These are phyloP conservation scores for Narthecium ossifragum DNA, from an alignment of 106 monocot genomes.

Conservation along the genomic window DNA sequence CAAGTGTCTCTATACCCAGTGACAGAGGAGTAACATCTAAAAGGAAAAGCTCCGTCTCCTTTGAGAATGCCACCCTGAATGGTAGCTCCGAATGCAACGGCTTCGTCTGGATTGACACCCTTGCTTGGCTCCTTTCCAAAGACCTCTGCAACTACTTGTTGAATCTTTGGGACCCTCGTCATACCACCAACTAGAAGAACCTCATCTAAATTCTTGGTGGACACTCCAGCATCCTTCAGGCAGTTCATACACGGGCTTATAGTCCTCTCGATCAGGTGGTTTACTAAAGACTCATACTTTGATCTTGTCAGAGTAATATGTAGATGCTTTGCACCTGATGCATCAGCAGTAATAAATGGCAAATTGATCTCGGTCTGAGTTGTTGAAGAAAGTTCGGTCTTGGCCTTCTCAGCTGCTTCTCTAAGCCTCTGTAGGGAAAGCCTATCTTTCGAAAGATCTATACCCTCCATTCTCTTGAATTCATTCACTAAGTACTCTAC, in stretches of 20 bases:
- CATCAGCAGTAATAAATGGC: conserved; percentile 85
- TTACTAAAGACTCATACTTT: conserved; percentile 73
- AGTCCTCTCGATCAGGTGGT: conserved; percentile 68
- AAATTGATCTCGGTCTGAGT: conserved; percentile 80
- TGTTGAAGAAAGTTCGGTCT: conserved; percentile 83
- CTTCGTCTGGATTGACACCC: conserved; percentile 92
- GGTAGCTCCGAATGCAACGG: conserved; percentile 79
- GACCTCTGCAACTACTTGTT: conserved; percentile 60
- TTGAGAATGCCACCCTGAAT: conserved; percentile 77
- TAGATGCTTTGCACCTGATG: conserved; percentile 77
- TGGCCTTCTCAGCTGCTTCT: conserved; percentile 88
- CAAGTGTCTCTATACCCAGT: conserved; percentile 69
- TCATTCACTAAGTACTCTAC: conserved; percentile 72
- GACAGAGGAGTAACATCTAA: conserved; percentile 67
- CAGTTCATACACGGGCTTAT: conserved; percentile 70
- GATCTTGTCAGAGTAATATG: conserved; percentile 79
- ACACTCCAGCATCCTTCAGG: conserved; percentile 67
- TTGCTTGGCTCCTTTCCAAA: conserved; percentile 81
- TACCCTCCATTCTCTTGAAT: conserved; percentile 61
- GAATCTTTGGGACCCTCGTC: conserved; percentile 84
- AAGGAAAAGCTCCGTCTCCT: conserved; percentile 73
- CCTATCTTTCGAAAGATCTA: conserved; percentile 80
- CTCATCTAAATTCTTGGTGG: conserved; percentile 72
- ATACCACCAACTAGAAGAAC: conserved; percentile 89
- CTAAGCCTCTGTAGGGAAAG: conserved; percentile 72